phyloP scores from a whole-genome alignment of 2,329 filamentous ascomycete genomes.

The Cercospora canescens region DNA sequence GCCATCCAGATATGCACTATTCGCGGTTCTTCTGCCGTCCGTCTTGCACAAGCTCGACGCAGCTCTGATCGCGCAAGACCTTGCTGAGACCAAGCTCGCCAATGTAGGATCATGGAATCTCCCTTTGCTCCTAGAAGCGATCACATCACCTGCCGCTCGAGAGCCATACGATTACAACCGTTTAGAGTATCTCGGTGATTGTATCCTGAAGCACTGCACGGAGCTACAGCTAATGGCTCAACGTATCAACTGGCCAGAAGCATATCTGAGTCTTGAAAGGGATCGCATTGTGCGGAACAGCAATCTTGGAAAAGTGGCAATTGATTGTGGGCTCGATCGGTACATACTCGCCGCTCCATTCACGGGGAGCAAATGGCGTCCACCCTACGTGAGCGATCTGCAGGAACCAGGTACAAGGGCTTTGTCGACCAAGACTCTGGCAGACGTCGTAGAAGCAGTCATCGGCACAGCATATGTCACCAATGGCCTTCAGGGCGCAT shows the following conservation, averaged over 20 bases:
- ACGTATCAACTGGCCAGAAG: slow-evolving; percentile 71
- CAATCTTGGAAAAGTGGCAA: slow-evolving; percentile 65
- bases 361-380: slow-evolving; percentile 70
- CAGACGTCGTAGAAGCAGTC: slow-evolving; percentile 83
- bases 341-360: slow-evolving; percentile 72
- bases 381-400: slow-evolving; percentile 57
- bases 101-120: slow-evolving; percentile 53
- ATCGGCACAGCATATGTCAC: slow-evolving; percentile 74
- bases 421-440: slow-evolving; percentile 75
- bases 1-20: slow-evolving; percentile 47
- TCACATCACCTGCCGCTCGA: slow-evolving; percentile 63
- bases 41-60: slow-evolving; percentile 70
- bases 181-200: slow-evolving; percentile 85
- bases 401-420: slow-evolving; percentile 50
- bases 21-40: slow-evolving; percentile 67
- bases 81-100: slow-evolving; percentile 58
- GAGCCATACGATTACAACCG: slow-evolving; percentile 73
- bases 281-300: slow-evolving; percentile 70
- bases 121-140: slow-evolving; percentile 65
- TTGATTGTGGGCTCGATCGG: slow-evolving; percentile 64
- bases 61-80: slow-evolving; percentile 60
- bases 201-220: slow-evolving; percentile 73
- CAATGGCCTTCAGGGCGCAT: slow-evolving; percentile 64
- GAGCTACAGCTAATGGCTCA: slow-evolving; percentile 64
- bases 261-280: slow-evolving; percentile 69